Evolutionary conservation across 306 rosid species (phyloP).

Genomic region (Canavalia gladiata): DNA sequence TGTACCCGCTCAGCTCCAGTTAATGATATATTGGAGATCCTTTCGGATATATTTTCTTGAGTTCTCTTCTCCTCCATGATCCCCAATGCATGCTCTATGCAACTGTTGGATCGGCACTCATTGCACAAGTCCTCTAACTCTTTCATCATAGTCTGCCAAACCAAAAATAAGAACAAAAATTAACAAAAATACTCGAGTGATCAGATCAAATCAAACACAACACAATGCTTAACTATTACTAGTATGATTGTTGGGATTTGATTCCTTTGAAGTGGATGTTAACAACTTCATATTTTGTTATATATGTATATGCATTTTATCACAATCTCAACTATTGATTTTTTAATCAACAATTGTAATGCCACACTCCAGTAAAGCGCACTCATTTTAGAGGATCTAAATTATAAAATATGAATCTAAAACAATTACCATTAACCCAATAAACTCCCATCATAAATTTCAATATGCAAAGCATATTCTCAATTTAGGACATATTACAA

Average conservation of each 20-base stretch:
- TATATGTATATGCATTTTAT: not conserved
- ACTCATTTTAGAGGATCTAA: not conserved
- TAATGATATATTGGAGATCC: slow-evolving; percentile 60
- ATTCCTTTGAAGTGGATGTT: not conserved
- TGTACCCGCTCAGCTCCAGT: slow-evolving; percentile 61
- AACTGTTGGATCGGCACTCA: slow-evolving; percentile 62
- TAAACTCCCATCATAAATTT: slow-evolving; percentile 15
- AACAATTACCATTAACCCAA: slow-evolving; percentile 10
- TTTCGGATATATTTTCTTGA: slow-evolving; percentile 56
- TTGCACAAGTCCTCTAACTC: slow-evolving; percentile 62
- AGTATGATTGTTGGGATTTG: not conserved
- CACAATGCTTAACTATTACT: slow-evolving; percentile 1
- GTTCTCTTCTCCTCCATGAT: slow-evolving; percentile 61
- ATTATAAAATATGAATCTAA: slow-evolving; percentile 15
- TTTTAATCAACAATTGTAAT: not conserved
- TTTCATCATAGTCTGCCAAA: slow-evolving; percentile 56
- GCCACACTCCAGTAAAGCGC: not conserved
- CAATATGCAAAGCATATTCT: slow-evolving; percentile 27
- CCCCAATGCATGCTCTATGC: slow-evolving; percentile 66
- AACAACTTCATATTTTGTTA: not conserved
- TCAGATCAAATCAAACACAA: slow-evolving; percentile 16
- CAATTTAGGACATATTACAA: slow-evolving; percentile 12
- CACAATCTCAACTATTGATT: not conserved
- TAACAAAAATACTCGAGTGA: slow-evolving; percentile 2
- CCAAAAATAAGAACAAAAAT: slow-evolving; percentile 22